A percentile compares a stretch with the other conserved stretches of the same genome.
Conservation (phyloP, 805 yeast species). For the Limtongia smithiae region DNA sequence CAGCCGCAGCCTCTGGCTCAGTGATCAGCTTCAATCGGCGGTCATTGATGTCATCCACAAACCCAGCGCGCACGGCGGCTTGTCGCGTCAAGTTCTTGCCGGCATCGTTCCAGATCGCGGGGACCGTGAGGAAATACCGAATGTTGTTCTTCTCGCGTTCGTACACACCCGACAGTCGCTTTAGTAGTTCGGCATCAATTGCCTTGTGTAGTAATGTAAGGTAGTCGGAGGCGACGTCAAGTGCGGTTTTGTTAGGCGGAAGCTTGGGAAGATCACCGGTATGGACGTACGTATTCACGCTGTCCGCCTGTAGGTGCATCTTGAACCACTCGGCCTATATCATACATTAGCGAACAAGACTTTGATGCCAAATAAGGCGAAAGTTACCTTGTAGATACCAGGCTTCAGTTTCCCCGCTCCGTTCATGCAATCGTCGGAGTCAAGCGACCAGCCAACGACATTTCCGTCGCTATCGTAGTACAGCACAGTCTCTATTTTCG, state of each 20-base stretch:
- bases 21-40: constrained; percentile 17
- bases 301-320: constrained; percentile 18
- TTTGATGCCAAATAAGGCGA: no score
- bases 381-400: constrained; percentile 11
- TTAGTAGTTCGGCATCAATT: constrained; percentile 5
- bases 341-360: background rate
- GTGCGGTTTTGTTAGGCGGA: constrained; percentile 20
- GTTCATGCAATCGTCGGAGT: constrained; percentile 5
- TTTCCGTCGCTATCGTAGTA: constrained; percentile 18
- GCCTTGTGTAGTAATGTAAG: constrained; percentile 9
- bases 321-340: constrained; percentile 20
- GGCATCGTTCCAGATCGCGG: constrained; percentile 27
- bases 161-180: constrained; percentile 8
- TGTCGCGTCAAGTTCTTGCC: constrained; percentile 20
- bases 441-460: constrained; percentile 23
- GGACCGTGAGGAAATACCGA: constrained; percentile 23
- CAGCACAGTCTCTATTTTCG: constrained; percentile 20
- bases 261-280: background rate
- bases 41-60: constrained; percentile 13
- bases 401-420: constrained; percentile 9
- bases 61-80: constrained; percentile 27
- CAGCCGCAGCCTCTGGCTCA: constrained; percentile 29
- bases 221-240: constrained; percentile 22
- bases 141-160: constrained; percentile 10
- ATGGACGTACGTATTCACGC: constrained; percentile 4